phyloP scores from a whole-genome alignment of 2,329 filamentous ascomycete genomes.

The Ophiostoma piceae region DNA sequence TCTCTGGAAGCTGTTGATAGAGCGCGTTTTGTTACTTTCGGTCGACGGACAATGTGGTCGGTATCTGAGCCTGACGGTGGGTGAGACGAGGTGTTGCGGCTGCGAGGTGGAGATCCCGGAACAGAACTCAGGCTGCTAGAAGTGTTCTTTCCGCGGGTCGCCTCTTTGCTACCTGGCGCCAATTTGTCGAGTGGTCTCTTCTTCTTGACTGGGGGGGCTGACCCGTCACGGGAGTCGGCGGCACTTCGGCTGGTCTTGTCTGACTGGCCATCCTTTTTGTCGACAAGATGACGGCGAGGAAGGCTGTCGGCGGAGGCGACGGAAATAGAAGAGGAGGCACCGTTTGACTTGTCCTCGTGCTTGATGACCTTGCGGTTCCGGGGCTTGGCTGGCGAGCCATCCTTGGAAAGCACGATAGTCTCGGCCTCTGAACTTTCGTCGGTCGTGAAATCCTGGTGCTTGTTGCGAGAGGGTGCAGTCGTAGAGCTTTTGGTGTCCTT shows the following conservation, averaged over 20 bases:
- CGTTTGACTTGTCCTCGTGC: conserved; percentile 58
- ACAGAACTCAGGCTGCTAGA: conserved; percentile 56
- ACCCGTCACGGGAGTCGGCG: conserved; percentile 30
- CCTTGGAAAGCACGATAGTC: conserved; percentile 59
- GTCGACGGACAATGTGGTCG: conserved; percentile 41
- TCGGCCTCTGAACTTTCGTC: conserved; percentile 67
- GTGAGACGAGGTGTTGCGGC: conserved; percentile 39
- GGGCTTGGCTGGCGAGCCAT: conserved; percentile 59
- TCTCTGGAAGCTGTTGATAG: conserved; percentile 41
- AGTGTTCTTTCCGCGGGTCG: conserved; percentile 41
- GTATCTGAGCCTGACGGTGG: conserved; percentile 51
- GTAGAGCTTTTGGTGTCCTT: conserved; percentile 25
- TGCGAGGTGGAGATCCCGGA: conserved; percentile 48
- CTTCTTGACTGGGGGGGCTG: conserved; percentile 42
- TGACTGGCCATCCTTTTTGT: conserved; percentile 28
- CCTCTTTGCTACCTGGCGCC: background rate
- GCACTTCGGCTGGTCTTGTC: conserved; percentile 25
- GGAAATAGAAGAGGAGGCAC: conserved; percentile 31
- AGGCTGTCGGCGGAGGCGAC: background rate
- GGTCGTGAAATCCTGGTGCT: conserved; percentile 42
- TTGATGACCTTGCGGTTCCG: conserved; percentile 53
- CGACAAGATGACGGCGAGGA: conserved; percentile 21
- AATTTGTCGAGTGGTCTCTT: conserved; percentile 45
- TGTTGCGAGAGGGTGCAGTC: conserved; percentile 31
- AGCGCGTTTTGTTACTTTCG: conserved; percentile 39